Evolutionary conservation across 73 alveolate species (phyloP), one percentile per base, ranked within the genome.

Genomic region (Paramecium octaurelia): DNA sequence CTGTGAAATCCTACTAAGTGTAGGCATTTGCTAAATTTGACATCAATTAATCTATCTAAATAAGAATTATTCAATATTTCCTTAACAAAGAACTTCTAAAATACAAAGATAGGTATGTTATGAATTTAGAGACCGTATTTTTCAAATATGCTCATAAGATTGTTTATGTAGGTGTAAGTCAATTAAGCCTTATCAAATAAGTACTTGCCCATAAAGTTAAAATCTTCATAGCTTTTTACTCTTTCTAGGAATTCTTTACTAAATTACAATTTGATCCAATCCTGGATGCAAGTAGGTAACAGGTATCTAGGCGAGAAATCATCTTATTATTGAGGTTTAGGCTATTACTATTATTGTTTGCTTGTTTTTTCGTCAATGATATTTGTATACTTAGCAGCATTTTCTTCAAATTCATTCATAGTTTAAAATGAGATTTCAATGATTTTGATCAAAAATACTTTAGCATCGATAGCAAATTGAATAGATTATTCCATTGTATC

Each of bases 401-500:
- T 89, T 29, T 46, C 94, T 44, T 89, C 94, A 71, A 89, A 44
- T 54, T 89, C 38, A 89, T 89, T 89, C 86, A 89, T 44, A 0
- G 94, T 89, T 40, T 89, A 20, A 59, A 89, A 89, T 44, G 94
- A 89, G 46, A 89, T 89, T 44, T 89, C 94, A 71, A 89, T 29
- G 31, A 89, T 89, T 71, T 89, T 89, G 12, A 71, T 27, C 23
- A 89, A 46, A 83, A 89, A 89, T 44, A 89, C 92, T 58, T 89
- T 89, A 24, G 94, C 94, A 89, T 89, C 94, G 34, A 89, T 27
- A 29, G 92, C 86, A 94, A 96, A 96, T 91, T 98, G 96, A 91
- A 95, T 96, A 71, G 97, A 94, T 54, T 96, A 96, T 93, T 97
- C 95, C 86, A 97, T 93, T 27, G 92, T 96, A 18, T 95, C 97